Conservation (phyloP, 2,329 filamentous ascomycete genomes). For the Chrysosporium keratinophilum region DNA sequence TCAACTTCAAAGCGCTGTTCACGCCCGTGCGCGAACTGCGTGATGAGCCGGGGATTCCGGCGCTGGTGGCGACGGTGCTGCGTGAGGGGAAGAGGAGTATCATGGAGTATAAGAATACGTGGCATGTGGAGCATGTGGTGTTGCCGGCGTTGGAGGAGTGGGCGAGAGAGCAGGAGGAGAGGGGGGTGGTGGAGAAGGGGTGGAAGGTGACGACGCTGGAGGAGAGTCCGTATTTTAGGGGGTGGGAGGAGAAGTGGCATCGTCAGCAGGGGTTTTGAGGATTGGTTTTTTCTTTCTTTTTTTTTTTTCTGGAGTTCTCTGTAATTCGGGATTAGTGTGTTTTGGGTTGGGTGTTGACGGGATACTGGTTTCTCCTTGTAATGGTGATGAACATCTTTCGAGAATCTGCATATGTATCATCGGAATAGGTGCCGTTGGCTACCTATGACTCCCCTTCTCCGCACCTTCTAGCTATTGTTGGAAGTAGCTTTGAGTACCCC, state of each 20-base stretch:
- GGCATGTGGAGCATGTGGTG: constrained; percentile 65
- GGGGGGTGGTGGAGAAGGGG: constrained; percentile 47
- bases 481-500: too few relatives aligned
- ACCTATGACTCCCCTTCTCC: too few relatives aligned
- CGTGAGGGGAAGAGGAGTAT: constrained; percentile 58
- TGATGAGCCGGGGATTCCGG: constrained; percentile 65
- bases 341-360: too few relatives aligned
- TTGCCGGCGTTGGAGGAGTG: constrained; percentile 55
- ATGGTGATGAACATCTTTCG: too few relatives aligned
- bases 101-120: constrained; percentile 73
- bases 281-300: background rate
- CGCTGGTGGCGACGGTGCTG: constrained; percentile 57
- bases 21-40: constrained; percentile 60
- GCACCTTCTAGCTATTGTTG: too few relatives aligned
- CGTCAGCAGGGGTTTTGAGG: constrained; percentile 49
- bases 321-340: too few relatives aligned
- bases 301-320: background rate
- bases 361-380: too few relatives aligned
- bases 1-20: constrained; percentile 84
- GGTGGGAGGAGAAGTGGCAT: constrained; percentile 68
- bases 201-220: constrained; percentile 62
- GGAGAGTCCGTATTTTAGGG: constrained; percentile 64
- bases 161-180: constrained; percentile 55
- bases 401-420: too few relatives aligned
- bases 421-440: too few relatives aligned